Evolutionary conservation across 495 filamentous ascomycete species (phyloP), one percentile per base, ranked within the genome.

Genomic region (Tuber indicum): DNA sequence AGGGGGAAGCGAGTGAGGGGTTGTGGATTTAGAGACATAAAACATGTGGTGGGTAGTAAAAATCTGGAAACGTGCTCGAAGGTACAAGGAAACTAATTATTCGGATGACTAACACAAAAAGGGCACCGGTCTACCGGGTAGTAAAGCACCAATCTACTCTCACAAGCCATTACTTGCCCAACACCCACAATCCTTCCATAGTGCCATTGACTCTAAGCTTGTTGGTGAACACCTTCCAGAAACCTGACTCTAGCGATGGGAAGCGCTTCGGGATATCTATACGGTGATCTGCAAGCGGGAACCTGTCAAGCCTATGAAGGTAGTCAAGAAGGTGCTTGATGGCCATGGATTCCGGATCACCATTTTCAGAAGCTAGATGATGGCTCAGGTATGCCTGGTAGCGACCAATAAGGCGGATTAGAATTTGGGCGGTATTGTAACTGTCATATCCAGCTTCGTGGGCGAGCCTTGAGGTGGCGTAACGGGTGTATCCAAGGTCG

Each of bases 391-490:
- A 75, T 39, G 39, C 74, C 26, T 80, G 43, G 72, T 84, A 77
- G 62, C 72, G 73, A 44, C 66, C 82, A 71, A 42, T 78, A 74
- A 71, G 77, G 76, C 45, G 85, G 80, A 92, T 86, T 71, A 91
- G 86, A 14, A 91, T 85, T 75, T 87, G 86, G 0, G 91, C 91
- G 1, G 91, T 90, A 69, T 90, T 84, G 73, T 89, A 87, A 78
- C 90, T 90, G 82, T 93, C 91, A 76, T 89, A 92, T n/a, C 91
- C 91, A 16, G 91, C 91, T 83, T 93, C 91, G 72, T 93, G 91
- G 49, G 84, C 84, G 70, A 75, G 46, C 23, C 46, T 74, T 2
- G 45, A 49, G 39, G 69, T 47, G 21, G 41, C 39, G 47, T 84
- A 79, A 12, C 72, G 76, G 19, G 72, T 43, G 45, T 74, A 58